A percentile compares a stretch with the other conserved stretches of the same genome.
Conservation (phyloP, 2,329 filamentous ascomycete species). For the Alternaria angustiovoidea region DNA sequence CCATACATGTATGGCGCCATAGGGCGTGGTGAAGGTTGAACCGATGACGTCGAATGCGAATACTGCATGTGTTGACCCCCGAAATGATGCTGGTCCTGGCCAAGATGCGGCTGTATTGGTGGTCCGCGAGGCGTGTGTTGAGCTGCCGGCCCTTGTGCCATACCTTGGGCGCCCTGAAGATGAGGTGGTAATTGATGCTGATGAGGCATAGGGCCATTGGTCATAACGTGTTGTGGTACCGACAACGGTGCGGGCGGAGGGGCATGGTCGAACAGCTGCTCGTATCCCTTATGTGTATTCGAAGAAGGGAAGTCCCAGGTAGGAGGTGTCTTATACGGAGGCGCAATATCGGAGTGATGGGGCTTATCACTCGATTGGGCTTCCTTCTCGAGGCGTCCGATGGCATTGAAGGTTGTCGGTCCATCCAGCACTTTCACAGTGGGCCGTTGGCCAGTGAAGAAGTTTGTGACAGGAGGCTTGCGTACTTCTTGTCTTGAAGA, state of each 20-base stretch:
- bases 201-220: slow-evolving; percentile 76
- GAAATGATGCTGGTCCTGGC: slow-evolving; percentile 72
- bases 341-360: slow-evolving; percentile 81
- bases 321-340: slow-evolving; percentile 82
- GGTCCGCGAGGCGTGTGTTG: slow-evolving; percentile 81
- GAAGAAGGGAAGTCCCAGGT: slow-evolving; percentile 80
- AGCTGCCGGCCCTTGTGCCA: slow-evolving; percentile 73
- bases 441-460: slow-evolving; percentile 75
- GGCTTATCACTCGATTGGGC: slow-evolving; percentile 57
- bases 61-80: slow-evolving; percentile 90
- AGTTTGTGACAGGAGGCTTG: slow-evolving; percentile 52
- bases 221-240: slow-evolving; percentile 67
- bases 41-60: slow-evolving; percentile 80
- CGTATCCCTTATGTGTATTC: slow-evolving; percentile 79
- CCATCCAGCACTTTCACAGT: slow-evolving; percentile 62
- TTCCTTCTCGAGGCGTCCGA: slow-evolving; percentile 76
- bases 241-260: slow-evolving; percentile 65
- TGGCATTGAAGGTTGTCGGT: slow-evolving; percentile 66
- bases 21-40: slow-evolving; percentile 82
- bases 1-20: slow-evolving; percentile 75
- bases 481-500: slow-evolving; percentile 44
- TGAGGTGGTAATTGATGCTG: slow-evolving; percentile 86
- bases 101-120: slow-evolving; percentile 76
- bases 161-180: slow-evolving; percentile 74
- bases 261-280: slow-evolving; percentile 78